These are phyloP conservation scores for Cystobasidium tubakii DNA, from an alignment of 768 basidiomycete genomes.

Conservation along the genomic window DNA sequence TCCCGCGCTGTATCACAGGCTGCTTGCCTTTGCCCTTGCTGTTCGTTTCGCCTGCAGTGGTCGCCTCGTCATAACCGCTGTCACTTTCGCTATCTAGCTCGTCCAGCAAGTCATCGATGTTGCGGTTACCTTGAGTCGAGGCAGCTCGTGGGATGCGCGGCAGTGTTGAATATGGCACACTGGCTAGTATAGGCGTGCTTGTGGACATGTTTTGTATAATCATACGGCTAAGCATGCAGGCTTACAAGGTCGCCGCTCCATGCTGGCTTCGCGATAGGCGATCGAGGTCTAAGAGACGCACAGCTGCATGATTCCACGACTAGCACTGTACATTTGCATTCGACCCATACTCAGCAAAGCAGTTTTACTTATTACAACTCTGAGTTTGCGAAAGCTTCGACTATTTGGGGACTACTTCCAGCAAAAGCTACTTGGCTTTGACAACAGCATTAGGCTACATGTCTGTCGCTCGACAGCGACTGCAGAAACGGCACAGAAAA, in stretches of 20 bases:
- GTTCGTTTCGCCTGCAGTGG: neutral
- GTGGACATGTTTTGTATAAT: constrained; percentile 22
- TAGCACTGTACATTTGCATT: too few species aligned
- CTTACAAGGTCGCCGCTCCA: too few species aligned
- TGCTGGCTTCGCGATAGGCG: too few species aligned
- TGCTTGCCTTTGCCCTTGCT: neutral
- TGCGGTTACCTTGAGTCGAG: neutral
- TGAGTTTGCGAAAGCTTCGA: too few species aligned
- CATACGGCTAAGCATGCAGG: too few species aligned
- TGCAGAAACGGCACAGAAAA: too few species aligned
- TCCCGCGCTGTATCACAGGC: neutral
- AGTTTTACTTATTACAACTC: too few species aligned
- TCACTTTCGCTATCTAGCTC: constrained; percentile 34
- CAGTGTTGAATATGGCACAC: constrained; percentile 17
- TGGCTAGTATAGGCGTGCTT: constrained; percentile 22
- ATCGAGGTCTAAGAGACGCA: too few species aligned
- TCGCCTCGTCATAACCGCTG: constrained; percentile 34
- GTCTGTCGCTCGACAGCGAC: neutral
- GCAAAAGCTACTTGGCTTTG: too few species aligned
- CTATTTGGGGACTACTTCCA: too few species aligned
- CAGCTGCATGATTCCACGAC: neutral
- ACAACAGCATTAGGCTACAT: constrained; percentile 5
- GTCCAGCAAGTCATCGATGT: constrained; percentile 29
- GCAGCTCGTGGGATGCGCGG: neutral
- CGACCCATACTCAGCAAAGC: too few species aligned